Evolutionary conservation across 305 asterid genomes (phyloP).

Genomic region (Solanum hybrid): DNA sequence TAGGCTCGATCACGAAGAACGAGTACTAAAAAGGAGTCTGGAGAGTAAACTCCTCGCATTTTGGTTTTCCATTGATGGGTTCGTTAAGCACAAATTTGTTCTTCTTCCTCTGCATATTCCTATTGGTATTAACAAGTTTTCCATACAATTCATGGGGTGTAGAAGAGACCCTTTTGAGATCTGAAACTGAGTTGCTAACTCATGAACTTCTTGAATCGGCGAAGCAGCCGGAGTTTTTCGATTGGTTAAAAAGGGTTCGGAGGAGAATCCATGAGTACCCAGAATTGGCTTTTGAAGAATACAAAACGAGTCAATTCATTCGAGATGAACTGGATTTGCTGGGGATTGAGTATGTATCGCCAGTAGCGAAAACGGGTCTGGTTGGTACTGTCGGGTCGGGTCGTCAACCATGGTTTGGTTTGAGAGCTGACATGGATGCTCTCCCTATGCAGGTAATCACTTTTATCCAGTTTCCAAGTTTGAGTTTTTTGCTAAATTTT

Average conservation of each 20-base stretch:
- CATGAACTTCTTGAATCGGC: conserved; percentile 55
- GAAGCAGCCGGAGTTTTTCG: conserved; percentile 35
- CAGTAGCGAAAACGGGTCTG: conserved; percentile 68
- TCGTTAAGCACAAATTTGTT: background rate
- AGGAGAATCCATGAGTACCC: conserved; percentile 76
- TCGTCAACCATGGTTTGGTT: conserved; percentile 49
- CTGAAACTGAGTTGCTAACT: conserved; percentile 1
- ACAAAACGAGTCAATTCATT: conserved; percentile 56
- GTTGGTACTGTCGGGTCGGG: conserved; percentile 84
- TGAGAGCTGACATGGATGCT: conserved; percentile 96
- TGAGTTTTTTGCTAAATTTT: background rate
- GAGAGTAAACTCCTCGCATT: background rate
- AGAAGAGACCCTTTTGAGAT: background rate
- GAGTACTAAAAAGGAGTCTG: too few relatives aligned
- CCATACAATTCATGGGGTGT: background rate
- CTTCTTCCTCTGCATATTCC: background rate
- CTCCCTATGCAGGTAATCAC: conserved; percentile 64
- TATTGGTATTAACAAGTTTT: background rate
- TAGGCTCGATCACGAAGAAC: too few relatives aligned
- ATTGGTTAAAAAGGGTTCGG: conserved; percentile 60
- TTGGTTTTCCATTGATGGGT: background rate
- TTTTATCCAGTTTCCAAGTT: background rate
- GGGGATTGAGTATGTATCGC: conserved; percentile 64
- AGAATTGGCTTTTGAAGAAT: conserved; percentile 64
- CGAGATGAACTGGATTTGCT: conserved; percentile 62